Evolutionary conservation across 805 yeast genomes (phyloP), one percentile per base, ranked within the genome.

Genomic region (Hanseniaspora meyeri): DNA sequence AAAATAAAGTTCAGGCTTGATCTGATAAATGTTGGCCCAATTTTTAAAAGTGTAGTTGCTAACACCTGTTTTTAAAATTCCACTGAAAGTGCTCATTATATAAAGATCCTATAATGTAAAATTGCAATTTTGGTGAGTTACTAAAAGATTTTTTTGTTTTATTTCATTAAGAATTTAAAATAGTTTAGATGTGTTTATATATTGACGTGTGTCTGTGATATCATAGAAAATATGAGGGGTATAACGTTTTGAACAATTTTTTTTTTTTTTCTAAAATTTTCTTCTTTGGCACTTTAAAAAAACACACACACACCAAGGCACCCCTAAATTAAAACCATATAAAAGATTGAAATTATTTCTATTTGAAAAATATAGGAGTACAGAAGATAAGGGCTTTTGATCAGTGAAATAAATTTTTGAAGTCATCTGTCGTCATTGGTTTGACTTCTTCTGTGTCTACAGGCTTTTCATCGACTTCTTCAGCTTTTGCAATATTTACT

Each of bases 11-110:
- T 78, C 81, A 0, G 97, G 97, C 58, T 73, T 74, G 64, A 95
- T 83, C 38, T 71, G 65, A 69, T 85, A 90, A 6, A 96, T 91
- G 24, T 85, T 85, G 0, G 98, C 97, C 98, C 97, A 93, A 59
- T 73, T 73, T 47, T 66, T 66, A 61, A 72, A 73, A 48, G 64
- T 64, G 59, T 63, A 65, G 62, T 75, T 66, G 60, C 62, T 74
- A 57, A 60, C 61, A 11, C 67, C 69, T 31, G 51, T 46, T 29
- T n/a, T 32, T 20, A 53, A 40, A 9, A 53, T 46, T 10, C 51
- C 47, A 19, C 42, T 16, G 24, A 53, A 47, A 2, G 40, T 27
- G 19, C 46, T 36, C 57, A 53, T 53, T 46, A 1, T 46, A 16
- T n/a, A 24, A n/a, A 14, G 27, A 5, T 24, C 5, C 27, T 24